Evolutionary conservation across 345 rosid genomes (phyloP).

Genomic region (Citrus mangshanensis): DNA sequence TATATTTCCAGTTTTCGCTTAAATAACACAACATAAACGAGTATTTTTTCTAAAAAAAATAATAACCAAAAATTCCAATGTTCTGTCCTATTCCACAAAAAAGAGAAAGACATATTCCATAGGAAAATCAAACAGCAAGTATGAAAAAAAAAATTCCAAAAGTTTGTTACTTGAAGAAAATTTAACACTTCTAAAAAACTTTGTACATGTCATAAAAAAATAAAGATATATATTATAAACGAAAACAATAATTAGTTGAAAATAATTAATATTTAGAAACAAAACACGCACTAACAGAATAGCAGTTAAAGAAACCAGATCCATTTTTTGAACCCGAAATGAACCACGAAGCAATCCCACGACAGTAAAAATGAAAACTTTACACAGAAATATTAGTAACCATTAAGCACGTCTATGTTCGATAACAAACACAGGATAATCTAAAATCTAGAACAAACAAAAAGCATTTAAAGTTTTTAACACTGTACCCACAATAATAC

Average conservation of each 20-base stretch:
- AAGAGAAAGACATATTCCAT: neutral
- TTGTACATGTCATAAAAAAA: neutral
- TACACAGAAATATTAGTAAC: neutral
- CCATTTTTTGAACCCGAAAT: slow-evolving; percentile 29
- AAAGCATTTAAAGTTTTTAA: slow-evolving; percentile 3
- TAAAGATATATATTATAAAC: neutral
- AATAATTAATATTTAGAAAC: neutral
- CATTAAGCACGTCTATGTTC: slow-evolving; percentile 20
- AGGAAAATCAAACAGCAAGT: neutral
- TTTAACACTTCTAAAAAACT: neutral
- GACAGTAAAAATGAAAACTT: neutral
- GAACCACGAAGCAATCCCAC: slow-evolving; percentile 3
- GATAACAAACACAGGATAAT: slow-evolving; percentile 13
- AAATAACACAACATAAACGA: neutral
- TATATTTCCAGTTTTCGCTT: neutral
- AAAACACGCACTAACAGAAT: neutral
- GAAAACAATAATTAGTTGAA: neutral
- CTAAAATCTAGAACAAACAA: neutral
- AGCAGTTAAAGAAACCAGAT: slow-evolving; percentile 22
- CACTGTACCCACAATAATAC: neutral
- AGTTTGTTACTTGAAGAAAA: neutral
- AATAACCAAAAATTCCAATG: neutral
- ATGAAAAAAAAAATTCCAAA: neutral
- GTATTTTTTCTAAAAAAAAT: neutral
- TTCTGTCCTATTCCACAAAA: neutral